These are phyloP conservation scores for Wickerhamiella siamensis DNA, from an alignment of 805 yeast species.

Conservation along the genomic window DNA sequence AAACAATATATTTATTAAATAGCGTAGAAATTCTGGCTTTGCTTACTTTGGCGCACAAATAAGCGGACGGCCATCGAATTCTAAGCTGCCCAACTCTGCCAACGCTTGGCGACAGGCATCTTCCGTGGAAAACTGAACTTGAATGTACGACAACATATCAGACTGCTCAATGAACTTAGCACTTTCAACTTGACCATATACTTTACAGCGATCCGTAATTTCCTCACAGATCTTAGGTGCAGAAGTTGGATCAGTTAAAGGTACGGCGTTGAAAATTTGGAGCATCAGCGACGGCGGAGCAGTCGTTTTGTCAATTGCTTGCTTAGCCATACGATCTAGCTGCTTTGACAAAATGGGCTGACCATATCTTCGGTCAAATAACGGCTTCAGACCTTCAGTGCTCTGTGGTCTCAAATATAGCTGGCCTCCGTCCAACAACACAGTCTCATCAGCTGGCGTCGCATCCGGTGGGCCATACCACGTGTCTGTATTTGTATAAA, in stretches of 20 bases:
- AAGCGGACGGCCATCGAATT: constrained; percentile 1
- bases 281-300: not conserved
- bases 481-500: not conserved
- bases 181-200: constrained; percentile 37
- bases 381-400: not conserved
- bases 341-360: not conserved
- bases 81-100: constrained; percentile 40
- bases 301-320: not conserved
- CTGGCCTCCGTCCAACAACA: not conserved
- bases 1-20: not conserved
- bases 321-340: not conserved
- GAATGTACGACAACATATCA: constrained; percentile 34
- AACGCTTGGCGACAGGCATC: constrained; percentile 43
- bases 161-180: constrained; percentile 48
- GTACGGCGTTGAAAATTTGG: constrained; percentile 3
- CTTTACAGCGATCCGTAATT: constrained; percentile 35
- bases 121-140: constrained; percentile 43
- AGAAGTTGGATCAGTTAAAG: not conserved
- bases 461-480: not conserved
- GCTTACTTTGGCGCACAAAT: not conserved
- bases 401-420: not conserved
- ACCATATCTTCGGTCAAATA: not conserved
- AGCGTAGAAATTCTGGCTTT: not conserved
- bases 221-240: constrained; percentile 22
- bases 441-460: not conserved